These are phyloP conservation scores for Plasmodium inui DNA, from an alignment of 169 alveolate genomes.

Conservation along the genomic window DNA sequence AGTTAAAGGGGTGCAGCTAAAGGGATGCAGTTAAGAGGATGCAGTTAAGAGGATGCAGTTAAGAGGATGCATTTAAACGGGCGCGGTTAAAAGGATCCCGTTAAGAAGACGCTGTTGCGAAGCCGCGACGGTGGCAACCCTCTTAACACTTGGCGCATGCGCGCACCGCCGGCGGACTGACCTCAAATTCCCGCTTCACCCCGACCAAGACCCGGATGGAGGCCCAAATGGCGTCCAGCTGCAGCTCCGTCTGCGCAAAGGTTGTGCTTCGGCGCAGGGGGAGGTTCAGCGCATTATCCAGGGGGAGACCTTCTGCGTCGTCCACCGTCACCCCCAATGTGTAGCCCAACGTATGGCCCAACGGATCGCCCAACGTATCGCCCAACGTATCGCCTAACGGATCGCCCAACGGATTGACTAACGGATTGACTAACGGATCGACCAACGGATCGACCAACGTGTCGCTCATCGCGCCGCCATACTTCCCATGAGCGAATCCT, in stretches of 20 bases:
- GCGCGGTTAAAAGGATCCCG: not conserved
- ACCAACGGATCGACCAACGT: too few relatives aligned
- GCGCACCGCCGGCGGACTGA: not conserved
- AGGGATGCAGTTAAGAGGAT: not conserved
- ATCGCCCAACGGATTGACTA: too few relatives aligned
- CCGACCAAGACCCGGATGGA: slow-evolving; percentile 14
- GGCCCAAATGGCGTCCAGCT: slow-evolving; percentile 24
- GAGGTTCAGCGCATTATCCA: not conserved
- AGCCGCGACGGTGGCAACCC: not conserved
- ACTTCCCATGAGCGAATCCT: not conserved
- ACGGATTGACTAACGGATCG: too few relatives aligned
- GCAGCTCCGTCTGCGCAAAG: slow-evolving; percentile 6
- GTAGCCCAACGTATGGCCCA: not conserved
- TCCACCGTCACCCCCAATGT: not conserved
- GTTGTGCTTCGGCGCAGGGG: not conserved
- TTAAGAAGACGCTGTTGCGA: not conserved
- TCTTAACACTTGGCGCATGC: not conserved
- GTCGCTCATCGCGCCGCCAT: not conserved
- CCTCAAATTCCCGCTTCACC: slow-evolving; percentile 17
- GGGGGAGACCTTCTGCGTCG: not conserved
- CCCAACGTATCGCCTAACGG: not conserved
- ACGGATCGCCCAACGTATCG: not conserved
- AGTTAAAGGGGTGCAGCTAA: not conserved
- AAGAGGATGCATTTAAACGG: not conserved
- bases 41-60: not conserved